Percentiles rank a stretch among this genome's conserved stretches.
These are phyloP conservation scores for Rhizopogon sp. DNA, from an alignment of 768 basidiomycete genomes.

Conservation along the genomic window DNA sequence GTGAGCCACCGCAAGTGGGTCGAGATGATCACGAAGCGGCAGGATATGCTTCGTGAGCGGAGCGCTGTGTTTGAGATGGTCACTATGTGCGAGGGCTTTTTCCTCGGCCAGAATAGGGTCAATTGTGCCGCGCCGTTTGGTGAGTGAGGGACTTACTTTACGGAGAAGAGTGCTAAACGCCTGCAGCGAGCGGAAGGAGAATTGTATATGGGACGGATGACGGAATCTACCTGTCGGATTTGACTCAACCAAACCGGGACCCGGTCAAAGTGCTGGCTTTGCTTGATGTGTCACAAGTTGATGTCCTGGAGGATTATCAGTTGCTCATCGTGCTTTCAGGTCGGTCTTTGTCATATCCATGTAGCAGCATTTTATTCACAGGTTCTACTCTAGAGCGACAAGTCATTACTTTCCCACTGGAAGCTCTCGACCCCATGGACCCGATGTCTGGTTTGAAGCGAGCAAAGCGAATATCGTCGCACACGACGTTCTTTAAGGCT, in stretches of 20 bases:
- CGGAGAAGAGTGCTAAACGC: background rate
- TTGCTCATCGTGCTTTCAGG: constrained; percentile 98
- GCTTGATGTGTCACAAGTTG: constrained; percentile 89
- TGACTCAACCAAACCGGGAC: constrained; percentile 69
- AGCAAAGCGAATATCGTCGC: constrained; percentile 91
- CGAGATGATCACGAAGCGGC: constrained; percentile 87
- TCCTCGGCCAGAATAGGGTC: constrained; percentile 78
- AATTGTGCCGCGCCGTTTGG: constrained; percentile 86
- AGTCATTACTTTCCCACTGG: constrained; percentile 94
- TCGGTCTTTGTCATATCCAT: constrained; percentile 25
- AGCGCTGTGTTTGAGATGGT: constrained; percentile 85
- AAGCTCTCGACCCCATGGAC: constrained; percentile 86
- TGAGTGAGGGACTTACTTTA: constrained; percentile 41
- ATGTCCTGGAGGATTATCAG: constrained; percentile 94
- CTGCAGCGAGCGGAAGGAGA: constrained; percentile 69
- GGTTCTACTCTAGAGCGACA: constrained; percentile 63
- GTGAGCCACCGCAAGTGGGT: constrained; percentile 91
- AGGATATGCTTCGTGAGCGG: constrained; percentile 76
- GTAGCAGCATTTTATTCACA: background rate
- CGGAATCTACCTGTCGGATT: constrained; percentile 91
- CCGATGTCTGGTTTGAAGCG: constrained; percentile 89
- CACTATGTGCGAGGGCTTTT: constrained; percentile 84
- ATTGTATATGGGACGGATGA: constrained; percentile 98
- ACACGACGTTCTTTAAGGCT: constrained; percentile 97
- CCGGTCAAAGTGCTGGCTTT: constrained; percentile 89